Base-by-base conservation (phyloP, 257 asterid species). In the Solanum peruvianum region DNA sequence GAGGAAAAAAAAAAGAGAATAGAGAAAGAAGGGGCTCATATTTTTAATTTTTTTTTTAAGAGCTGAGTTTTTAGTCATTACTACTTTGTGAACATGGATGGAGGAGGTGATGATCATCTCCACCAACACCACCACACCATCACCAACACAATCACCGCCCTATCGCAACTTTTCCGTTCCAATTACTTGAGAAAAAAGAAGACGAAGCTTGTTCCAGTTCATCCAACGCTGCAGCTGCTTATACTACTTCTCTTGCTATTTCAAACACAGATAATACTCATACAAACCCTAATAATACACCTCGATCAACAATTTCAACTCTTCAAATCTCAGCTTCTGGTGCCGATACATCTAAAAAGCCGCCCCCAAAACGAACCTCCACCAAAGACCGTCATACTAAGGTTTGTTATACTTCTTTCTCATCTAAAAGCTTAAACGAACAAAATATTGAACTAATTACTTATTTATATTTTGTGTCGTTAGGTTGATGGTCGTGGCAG, bases 311-410 rank as follows among this genome's bases (percentile, higher is more conserved):
- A 41, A 76, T 90, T 10, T 44, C 95, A 29, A 23, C 49, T 70
- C 91, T 89, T 76, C 92, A 92, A 81, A 92, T 88, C 90, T 9
- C 85, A 9, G 83, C 87, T 64, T 35, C 91, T 45, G 84, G 42
- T 39, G 83, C 91, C 12, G 98, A 93, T 20, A 72, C 93, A 33
- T 88, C 97, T 15, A 96, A 93, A 88, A 96, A 95, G 87, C 93
- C 95, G 4, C 95, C 93, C 0, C 95, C 98, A 0, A 96, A 95
- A 83, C 92, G 98, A 0, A 93, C 97, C 0, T 95, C 99, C 2
- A 95, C 98, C 3, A 96, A 96, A 83, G 99, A 96, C 82, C 95
- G 99, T 21, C 99, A 96, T 86, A 96, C 99, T 0, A 95, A 96
- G 66, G 85, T 80, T 80, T 2, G 85, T 47, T 29, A 27, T 47